Percentiles rank a stretch among this genome's conserved stretches.
Conservation (phyloP, 2,329 filamentous ascomycete species). For the Helminthosporium solani region DNA sequence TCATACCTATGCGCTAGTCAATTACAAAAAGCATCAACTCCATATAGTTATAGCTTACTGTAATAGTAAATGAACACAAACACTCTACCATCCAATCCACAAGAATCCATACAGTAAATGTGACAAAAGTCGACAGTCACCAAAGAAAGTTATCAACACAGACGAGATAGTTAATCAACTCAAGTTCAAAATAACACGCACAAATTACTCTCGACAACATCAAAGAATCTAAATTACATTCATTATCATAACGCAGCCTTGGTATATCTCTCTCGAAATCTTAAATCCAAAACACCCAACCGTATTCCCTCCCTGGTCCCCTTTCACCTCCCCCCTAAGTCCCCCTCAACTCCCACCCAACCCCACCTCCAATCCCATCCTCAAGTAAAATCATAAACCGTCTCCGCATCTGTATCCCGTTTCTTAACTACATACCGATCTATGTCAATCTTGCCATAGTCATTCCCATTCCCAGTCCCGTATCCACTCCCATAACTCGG, state of each 20-base stretch:
- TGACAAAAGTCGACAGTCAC: too few relatives aligned
- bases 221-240: neutral
- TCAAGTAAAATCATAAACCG: neutral
- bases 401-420: neutral
- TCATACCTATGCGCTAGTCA: too few relatives aligned
- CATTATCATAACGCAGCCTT: neutral
- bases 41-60: too few relatives aligned
- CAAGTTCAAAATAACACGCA: too few relatives aligned
- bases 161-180: too few relatives aligned
- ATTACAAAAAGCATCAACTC: too few relatives aligned
- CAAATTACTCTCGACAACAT: too few relatives aligned
- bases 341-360: neutral
- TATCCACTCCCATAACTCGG: slow-evolving; percentile 24
- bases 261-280: neutral
- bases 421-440: neutral
- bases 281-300: too few relatives aligned
- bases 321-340: neutral
- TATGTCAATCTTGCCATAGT: neutral
- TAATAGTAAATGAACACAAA: too few relatives aligned
- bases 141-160: too few relatives aligned
- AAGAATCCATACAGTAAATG: too few relatives aligned
- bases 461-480: neutral
- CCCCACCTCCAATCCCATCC: neutral
- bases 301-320: neutral
- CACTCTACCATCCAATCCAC: too few relatives aligned